phyloP scores from a whole-genome alignment of 305 asterid species.

The Fraxinus baroniana region DNA sequence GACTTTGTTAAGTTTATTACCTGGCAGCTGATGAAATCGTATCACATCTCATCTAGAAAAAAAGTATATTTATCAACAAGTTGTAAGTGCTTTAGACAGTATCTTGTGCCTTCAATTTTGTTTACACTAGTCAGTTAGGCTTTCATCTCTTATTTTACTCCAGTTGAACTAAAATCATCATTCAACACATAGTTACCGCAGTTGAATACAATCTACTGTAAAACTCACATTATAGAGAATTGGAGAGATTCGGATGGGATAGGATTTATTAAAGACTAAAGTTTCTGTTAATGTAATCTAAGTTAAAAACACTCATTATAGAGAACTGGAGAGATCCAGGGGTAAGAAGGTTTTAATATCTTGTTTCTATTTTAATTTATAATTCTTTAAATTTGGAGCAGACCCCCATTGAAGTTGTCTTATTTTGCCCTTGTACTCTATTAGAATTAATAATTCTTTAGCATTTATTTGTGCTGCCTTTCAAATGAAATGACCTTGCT shows the following conservation, averaged over 20 bases:
- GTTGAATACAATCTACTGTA: neutral
- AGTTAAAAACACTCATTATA: neutral
- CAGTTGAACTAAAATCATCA: neutral
- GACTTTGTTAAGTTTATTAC: neutral
- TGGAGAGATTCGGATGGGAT: neutral
- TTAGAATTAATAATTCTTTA: neutral
- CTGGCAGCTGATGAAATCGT: neutral
- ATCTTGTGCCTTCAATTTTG: neutral
- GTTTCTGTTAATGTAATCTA: neutral
- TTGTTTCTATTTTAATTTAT: neutral
- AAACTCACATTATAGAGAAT: neutral
- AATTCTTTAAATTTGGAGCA: conserved; percentile 1
- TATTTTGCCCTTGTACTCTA: conserved; percentile 1
- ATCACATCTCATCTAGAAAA: neutral
- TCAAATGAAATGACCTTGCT: conserved; percentile 14
- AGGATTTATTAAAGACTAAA: neutral
- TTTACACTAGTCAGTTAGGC: neutral
- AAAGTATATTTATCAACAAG: neutral
- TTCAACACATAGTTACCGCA: neutral
- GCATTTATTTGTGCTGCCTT: conserved; percentile 13
- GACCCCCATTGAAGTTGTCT: neutral
- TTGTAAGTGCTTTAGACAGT: neutral
- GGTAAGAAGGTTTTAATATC: neutral
- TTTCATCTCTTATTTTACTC: neutral
- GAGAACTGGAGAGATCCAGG: neutral